Base-by-base conservation (phyloP, 2,329 filamentous ascomycete genomes). In the Calonectria honghensis region DNA sequence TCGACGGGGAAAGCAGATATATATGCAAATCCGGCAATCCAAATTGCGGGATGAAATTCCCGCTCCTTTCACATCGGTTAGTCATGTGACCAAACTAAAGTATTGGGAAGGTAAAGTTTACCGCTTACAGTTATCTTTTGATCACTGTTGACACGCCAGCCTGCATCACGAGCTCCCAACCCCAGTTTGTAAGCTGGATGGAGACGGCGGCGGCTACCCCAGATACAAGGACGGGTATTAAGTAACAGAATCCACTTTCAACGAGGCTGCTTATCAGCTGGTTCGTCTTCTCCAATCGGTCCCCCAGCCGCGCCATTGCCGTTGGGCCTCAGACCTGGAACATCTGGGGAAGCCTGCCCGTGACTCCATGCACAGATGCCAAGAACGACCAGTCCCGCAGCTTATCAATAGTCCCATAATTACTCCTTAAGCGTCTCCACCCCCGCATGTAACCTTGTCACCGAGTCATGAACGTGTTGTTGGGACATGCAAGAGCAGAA, bases 181-280 rank as follows among this genome's bases (percentile, higher is more conserved):
- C 54, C 32, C 20, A 37, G 31, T 59, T 37, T 59, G 54, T 59
- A 59, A 59, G 31, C 52, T 59, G 31, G 52, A 59, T 35, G 52
- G 52, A 59, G 54, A 59, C 54, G 54, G 16, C 29, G 9, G 31
- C 29, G 32, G 32, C n/a, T 57, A 57, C 29, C 52, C 52, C 52
- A 57, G 52, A 57, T 35, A 57, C 54, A 24, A 59, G 3, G 14
- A 45, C 59, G 39, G 59, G 39, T 41, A 63, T 45, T 41, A 63
- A 63, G 59, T 63, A 63, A 63, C 39, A 63, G 37, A 63, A 63
- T 63, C 37, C 59, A 41, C 59, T 31, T 45, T 16, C 9, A 18
- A 5, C 13, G 24, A 63, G 18, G 24, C 14, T 11, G 4, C 35
- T 31, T 45, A 63, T 63, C 59, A 45, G n/a, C 59, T 27, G 59